Evolutionary conservation across 345 rosid species (phyloP).

Genomic region (Boechera stricta): DNA sequence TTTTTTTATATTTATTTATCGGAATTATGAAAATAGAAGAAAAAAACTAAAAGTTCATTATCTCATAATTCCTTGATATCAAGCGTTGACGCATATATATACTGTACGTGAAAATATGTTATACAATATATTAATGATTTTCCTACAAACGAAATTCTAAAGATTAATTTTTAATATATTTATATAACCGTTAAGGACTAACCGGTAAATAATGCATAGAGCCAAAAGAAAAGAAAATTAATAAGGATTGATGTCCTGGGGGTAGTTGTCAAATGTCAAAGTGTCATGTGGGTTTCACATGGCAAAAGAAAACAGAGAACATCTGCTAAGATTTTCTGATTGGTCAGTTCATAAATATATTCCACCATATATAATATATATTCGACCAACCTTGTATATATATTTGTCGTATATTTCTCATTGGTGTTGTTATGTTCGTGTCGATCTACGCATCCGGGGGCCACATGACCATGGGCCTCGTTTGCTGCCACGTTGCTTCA

Average conservation of each 20-base stretch:
- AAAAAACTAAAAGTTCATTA: not conserved
- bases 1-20: not conserved
- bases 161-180: not conserved
- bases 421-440: conserved; percentile 38
- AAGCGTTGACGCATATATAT: not conserved
- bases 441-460: conserved; percentile 34
- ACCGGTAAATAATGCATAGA: conserved; percentile 26
- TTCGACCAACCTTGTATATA: conserved; percentile 41
- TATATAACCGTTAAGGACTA: conserved; percentile 22
- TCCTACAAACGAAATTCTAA: not conserved
- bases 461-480: conserved; percentile 40
- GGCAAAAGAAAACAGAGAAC: conserved; percentile 50
- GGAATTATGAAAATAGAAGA: not conserved
- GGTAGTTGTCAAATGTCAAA: conserved; percentile 39
- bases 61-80: not conserved
- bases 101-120: not conserved
- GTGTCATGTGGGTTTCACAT: conserved; percentile 46
- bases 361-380: conserved; percentile 21
- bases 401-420: conserved; percentile 14
- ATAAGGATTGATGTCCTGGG: conserved; percentile 2
- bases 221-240: conserved; percentile 3
- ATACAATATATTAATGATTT: not conserved
- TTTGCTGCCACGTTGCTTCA: conserved; percentile 32
- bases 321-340: conserved; percentile 43
- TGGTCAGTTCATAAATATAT: conserved; percentile 36